Percentiles rank a stretch among this genome's conserved stretches.
Conservation (phyloP, 2,329 filamentous ascomycete species). For the Aurifilum marmelostoma region DNA sequence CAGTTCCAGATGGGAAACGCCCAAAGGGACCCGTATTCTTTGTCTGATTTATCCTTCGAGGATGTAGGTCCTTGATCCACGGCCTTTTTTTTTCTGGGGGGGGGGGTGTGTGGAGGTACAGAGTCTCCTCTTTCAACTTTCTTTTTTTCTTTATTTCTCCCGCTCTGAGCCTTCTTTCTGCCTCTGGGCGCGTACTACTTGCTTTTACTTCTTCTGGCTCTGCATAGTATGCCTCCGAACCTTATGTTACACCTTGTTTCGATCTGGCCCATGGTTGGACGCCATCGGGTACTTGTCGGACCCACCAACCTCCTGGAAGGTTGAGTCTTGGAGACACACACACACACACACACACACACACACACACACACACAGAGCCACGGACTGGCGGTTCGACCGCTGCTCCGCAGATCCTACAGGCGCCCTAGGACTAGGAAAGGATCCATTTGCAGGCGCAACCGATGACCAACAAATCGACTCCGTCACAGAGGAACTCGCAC, state of each 20-base stretch:
- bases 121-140: neutral
- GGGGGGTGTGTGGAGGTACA: too few species aligned
- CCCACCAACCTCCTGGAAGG: neutral
- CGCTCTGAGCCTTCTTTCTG: constrained; percentile 3
- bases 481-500: neutral
- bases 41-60: constrained; percentile 16
- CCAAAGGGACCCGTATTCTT: constrained; percentile 13
- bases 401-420: constrained; percentile 13
- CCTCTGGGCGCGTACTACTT: too few species aligned
- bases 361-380: neutral
- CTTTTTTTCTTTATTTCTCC: neutral
- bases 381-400: constrained; percentile 13
- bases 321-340: constrained; percentile 2
- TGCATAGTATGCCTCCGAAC: neutral
- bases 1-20: constrained; percentile 8
- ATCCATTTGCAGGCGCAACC: neutral
- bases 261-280: neutral
- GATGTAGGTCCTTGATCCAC: constrained; percentile 15
- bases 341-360: neutral
- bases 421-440: constrained; percentile 1
- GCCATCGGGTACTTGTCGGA: constrained; percentile 5
- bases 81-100: constrained; percentile 1
- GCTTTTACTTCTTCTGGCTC: neutral
- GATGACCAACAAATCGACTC: neutral
- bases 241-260: constrained; percentile 1